Percentiles rank a stretch among this genome's conserved stretches.
phyloP scores from a whole-genome alignment of 805 yeast genomes.

The Ogataea minuta region DNA sequence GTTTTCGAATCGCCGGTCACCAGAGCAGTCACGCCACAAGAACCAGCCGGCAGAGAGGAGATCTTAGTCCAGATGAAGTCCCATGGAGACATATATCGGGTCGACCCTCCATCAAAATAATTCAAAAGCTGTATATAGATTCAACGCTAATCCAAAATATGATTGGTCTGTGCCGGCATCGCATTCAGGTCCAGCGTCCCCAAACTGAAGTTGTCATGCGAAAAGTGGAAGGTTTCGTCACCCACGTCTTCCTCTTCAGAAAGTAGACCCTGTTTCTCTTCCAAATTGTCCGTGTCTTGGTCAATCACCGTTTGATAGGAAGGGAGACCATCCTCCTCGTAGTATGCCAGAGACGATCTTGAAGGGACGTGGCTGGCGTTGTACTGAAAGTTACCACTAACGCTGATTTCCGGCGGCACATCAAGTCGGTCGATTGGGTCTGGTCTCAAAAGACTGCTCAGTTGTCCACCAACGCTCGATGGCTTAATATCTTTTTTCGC shows the following conservation, averaged over 20 bases:
- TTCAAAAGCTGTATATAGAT: constrained; percentile 1
- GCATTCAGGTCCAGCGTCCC: constrained; percentile 22
- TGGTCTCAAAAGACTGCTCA: constrained; percentile 17
- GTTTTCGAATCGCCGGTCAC: constrained; percentile 56
- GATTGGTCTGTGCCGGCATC: constrained; percentile 19
- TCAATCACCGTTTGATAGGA: constrained; percentile 29
- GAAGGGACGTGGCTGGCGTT: constrained; percentile 23
- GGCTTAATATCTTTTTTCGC: constrained; percentile 14
- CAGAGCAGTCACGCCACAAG: constrained; percentile 34
- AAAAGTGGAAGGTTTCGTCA: constrained; percentile 15
- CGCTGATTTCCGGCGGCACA: constrained; percentile 4
- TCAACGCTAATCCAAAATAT: constrained; percentile 12
- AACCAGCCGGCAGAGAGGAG: constrained; percentile 29
- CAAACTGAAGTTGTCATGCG: constrained; percentile 18
- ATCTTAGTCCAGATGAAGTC: constrained; percentile 32
- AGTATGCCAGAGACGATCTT: constrained; percentile 26
- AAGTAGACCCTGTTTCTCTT: constrained; percentile 26
- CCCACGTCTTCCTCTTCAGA: constrained; percentile 19
- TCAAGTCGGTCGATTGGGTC: constrained; percentile 1
- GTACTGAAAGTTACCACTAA: constrained; percentile 7
- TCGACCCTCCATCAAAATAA: constrained; percentile 27
- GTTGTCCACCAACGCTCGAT: constrained; percentile 14
- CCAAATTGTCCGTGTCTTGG: constrained; percentile 22
- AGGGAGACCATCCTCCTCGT: constrained; percentile 26
- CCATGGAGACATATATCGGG: constrained; percentile 38